Evolutionary conservation across 805 yeast genomes (phyloP), one percentile per base, ranked within the genome.

Genomic region (Candida glaebosa): DNA sequence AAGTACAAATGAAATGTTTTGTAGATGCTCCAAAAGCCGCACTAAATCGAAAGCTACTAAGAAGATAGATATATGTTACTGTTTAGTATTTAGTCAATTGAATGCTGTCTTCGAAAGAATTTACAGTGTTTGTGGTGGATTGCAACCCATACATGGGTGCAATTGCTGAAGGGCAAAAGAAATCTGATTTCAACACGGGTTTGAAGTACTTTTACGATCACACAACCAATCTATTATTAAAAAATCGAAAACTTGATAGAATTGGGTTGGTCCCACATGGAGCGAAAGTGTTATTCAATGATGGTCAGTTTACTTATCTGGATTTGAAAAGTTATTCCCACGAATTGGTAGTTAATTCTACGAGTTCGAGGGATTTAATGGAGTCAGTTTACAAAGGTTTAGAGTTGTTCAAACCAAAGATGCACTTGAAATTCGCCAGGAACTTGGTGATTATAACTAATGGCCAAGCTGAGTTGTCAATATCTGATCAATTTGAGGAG

Each of bases 41-140:
- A 28, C 31, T 9, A 16, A 16, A 10, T 24, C 28, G 10, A 12
- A 24, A 24, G 8, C 12, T 8, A 12, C 10, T 8, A 24, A 24
- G 28, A 8, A 24, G 28, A 24, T 24, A 8, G 12, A 24, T 12
- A n/a, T n/a, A n/a, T n/a, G n/a, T n/a, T n/a, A n/a, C n/a, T n/a
- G n/a, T n/a, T n/a, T n/a, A n/a, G n/a, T n/a, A n/a, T n/a, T n/a
- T 28, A 5, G 18, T 25, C 38, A 35, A 35, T 35, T 35, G 31
- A 16, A 39, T 43, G 43, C 30, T 38, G 41, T 32, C 41, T 14
- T 40, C 46, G 9, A 47, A 70, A 50, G 75, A 69, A 40, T 60
- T 62, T 24, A 74, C 80, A 0, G 59, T 65, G 1, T 78, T 73
- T 47, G 63, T 79, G 7, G 66, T 78, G 12, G 87, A 81, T 53